Evolutionary conservation across 192 early-diverging fungal genomes (phyloP).

Genomic region (Coemansia sp.): DNA sequence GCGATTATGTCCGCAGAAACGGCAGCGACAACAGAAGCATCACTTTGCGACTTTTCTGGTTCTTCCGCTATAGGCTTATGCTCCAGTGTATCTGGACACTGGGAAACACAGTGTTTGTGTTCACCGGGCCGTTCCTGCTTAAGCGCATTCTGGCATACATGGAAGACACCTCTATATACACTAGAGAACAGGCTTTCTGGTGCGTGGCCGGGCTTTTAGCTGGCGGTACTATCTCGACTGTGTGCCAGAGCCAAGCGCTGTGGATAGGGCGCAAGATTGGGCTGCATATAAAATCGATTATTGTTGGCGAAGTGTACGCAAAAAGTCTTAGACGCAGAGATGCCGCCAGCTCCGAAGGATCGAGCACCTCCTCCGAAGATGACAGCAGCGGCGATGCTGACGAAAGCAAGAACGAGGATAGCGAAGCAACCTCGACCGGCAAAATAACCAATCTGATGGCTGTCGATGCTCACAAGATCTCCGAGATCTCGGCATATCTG

Average conservation of each 20-base stretch:
- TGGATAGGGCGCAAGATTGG: constrained; percentile 71
- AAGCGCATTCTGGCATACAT: constrained; percentile 63
- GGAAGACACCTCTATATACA: constrained; percentile 54
- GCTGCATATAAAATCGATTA: constrained; percentile 63
- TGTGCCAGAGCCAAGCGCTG: constrained; percentile 64
- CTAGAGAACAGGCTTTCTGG: constrained; percentile 59
- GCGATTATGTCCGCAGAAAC: constrained; percentile 28
- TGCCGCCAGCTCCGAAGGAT: constrained; percentile 25
- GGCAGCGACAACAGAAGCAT: constrained; percentile 39
- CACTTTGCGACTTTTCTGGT: constrained; percentile 40
- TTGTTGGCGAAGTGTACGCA: constrained; percentile 69
- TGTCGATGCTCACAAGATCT: constrained; percentile 67
- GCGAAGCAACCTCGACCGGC: constrained; percentile 53
- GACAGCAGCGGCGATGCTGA: not conserved
- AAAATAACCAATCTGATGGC: constrained; percentile 73
- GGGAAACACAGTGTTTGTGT: constrained; percentile 47
- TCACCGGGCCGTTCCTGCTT: constrained; percentile 60
- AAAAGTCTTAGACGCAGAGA: constrained; percentile 65
- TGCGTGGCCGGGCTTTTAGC: constrained; percentile 65
- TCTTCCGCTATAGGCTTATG: constrained; percentile 52
- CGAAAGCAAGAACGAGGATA: constrained; percentile 32
- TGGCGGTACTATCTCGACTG: constrained; percentile 43
- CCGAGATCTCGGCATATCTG: constrained; percentile 58
- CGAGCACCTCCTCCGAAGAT: not conserved
- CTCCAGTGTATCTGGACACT: constrained; percentile 56